Conservation (phyloP, 129 eudicot genomes). For the Pittosporum tobira region DNA sequence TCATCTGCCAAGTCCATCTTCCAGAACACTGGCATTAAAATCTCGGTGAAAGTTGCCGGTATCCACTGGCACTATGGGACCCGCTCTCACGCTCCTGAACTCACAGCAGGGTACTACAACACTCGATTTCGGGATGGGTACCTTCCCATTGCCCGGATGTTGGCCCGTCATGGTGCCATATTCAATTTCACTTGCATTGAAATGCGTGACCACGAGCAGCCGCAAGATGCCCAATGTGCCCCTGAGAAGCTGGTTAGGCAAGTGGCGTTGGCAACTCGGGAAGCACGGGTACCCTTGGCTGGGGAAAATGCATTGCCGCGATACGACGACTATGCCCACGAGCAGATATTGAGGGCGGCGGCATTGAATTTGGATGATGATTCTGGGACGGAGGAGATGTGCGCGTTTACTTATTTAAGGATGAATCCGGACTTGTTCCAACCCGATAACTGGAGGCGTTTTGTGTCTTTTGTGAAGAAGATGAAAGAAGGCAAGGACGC, state of each 20-base stretch:
- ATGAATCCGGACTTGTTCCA: conserved; percentile 84
- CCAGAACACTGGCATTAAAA: conserved; percentile 41
- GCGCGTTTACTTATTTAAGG: conserved; percentile 90
- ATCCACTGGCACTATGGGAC: conserved; percentile 83
- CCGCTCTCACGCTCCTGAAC: conserved; percentile 75
- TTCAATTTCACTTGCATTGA: conserved; percentile 76
- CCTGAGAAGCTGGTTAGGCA: conserved; percentile 67
- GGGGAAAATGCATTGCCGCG: conserved; percentile 74
- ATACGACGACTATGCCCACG: conserved; percentile 58
- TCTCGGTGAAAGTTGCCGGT: conserved; percentile 62
- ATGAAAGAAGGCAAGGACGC: conserved; percentile 71
- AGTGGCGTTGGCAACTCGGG: conserved; percentile 48
- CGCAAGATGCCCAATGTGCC: conserved; percentile 54
- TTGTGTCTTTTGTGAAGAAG: conserved; percentile 81
- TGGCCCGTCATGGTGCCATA: conserved; percentile 52
- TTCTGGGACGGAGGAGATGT: conserved; percentile 57
- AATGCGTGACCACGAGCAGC: conserved; percentile 76
- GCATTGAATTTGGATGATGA: conserved; percentile 27
- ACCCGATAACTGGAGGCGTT: conserved; percentile 86
- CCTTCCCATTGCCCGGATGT: conserved; percentile 59
- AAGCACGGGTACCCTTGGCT: conserved; percentile 52
- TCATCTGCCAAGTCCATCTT: conserved; percentile 39
- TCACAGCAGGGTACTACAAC: conserved; percentile 78
- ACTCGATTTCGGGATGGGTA: conserved; percentile 63
- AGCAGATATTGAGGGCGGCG: conserved; percentile 48